Conservation (phyloP, 352 stramenopile species). For the Phytophthora citrophthora region DNA sequence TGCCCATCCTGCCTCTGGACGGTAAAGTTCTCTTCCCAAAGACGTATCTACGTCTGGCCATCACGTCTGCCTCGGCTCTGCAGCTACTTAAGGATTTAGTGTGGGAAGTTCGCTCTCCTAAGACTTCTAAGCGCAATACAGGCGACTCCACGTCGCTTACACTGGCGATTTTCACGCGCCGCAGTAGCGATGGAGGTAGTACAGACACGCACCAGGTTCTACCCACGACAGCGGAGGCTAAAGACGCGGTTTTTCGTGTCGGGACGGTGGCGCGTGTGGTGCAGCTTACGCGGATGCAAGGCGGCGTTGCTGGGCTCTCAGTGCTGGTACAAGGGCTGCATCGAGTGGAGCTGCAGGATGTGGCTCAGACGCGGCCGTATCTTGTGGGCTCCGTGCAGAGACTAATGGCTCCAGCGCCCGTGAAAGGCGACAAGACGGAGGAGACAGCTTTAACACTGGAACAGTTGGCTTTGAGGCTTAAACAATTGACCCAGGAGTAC, state of each 20-base stretch:
- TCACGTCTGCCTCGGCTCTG: conserved; percentile 64
- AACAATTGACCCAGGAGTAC: conserved; percentile 70
- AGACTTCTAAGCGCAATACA: conserved; percentile 36
- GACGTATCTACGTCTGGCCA: conserved; percentile 76
- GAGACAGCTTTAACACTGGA: conserved; percentile 38
- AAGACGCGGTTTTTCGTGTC: conserved; percentile 56
- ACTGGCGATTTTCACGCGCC: conserved; percentile 72
- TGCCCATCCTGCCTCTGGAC: conserved; percentile 74
- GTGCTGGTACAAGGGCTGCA: conserved; percentile 74
- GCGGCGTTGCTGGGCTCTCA: conserved; percentile 56
- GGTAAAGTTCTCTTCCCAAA: conserved; percentile 78
- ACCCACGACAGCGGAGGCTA: conserved; percentile 24
- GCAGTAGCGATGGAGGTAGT: conserved; percentile 29
- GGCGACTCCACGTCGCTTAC: conserved; percentile 47
- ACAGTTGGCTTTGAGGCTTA: conserved; percentile 52
- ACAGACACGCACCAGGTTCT: conserved; percentile 8
- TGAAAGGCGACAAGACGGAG: conserved; percentile 20
- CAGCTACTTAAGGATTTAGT: conserved; percentile 83
- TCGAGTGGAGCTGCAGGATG: conserved; percentile 53
- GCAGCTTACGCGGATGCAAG: conserved; percentile 74
- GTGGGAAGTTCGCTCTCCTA: conserved; percentile 71
- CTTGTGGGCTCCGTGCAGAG: conserved; percentile 58
- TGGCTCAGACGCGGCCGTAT: conserved; percentile 64
- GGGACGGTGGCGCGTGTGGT: conserved; percentile 77
- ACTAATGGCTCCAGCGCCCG: conserved; percentile 17